phyloP scores from a whole-genome alignment of 768 basidiomycete species.

The Calocybe gangraenosa region DNA sequence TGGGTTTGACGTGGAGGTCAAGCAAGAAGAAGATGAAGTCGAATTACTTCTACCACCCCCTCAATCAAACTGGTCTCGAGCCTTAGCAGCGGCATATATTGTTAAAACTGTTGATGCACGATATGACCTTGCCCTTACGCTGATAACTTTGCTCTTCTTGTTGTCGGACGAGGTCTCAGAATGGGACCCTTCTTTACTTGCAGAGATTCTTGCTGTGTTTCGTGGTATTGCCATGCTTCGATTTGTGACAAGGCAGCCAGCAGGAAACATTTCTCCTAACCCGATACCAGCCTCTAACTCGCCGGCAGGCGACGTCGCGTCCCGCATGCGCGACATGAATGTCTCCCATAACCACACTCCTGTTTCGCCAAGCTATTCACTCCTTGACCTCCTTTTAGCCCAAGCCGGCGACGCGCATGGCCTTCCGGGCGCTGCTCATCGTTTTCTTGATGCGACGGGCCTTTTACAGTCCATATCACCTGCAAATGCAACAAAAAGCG shows the following conservation, averaged over 20 bases:
- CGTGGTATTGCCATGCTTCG: constrained; percentile 74
- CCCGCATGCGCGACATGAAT: constrained; percentile 70
- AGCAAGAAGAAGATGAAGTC: constrained; percentile 72
- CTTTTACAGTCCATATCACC: constrained; percentile 67
- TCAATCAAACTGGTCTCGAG: constrained; percentile 58
- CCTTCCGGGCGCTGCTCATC: constrained; percentile 60
- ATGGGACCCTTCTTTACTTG: constrained; percentile 63
- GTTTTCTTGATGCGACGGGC: constrained; percentile 64
- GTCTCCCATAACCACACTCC: constrained; percentile 48
- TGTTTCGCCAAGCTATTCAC: constrained; percentile 51
- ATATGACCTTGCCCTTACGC: constrained; percentile 67
- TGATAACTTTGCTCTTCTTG: constrained; percentile 69
- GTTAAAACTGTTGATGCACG: constrained; percentile 62
- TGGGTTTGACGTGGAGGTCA: constrained; percentile 66
- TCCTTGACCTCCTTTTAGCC: constrained; percentile 59
- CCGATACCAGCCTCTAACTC: constrained; percentile 12
- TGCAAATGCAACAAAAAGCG: constrained; percentile 60
- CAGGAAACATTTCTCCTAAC: constrained; percentile 24
- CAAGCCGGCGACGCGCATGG: constrained; percentile 44
- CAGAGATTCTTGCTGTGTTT: constrained; percentile 76
- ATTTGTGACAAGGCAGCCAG: constrained; percentile 55
- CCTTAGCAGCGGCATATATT: constrained; percentile 60
- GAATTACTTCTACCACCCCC: constrained; percentile 50
- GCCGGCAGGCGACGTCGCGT: constrained; percentile 51
- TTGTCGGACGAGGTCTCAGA: constrained; percentile 55